Conservation (phyloP, 345 rosid genomes). For the Jatropha curcas region DNA sequence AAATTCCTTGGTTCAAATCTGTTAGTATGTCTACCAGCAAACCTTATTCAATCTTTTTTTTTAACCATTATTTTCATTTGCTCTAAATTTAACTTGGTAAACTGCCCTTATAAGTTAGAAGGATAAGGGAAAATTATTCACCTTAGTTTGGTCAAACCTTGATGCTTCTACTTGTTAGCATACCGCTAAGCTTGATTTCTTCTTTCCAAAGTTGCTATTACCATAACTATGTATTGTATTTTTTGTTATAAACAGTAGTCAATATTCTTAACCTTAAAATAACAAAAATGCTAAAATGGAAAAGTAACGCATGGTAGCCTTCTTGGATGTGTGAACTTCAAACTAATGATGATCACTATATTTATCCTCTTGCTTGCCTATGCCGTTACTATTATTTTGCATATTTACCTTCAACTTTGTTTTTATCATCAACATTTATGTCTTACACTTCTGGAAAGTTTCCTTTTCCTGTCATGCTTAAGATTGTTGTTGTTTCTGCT, state of each 20-base stretch:
- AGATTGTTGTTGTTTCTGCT: too few species aligned
- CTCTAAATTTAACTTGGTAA: neutral
- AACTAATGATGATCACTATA: neutral
- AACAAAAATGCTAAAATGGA: neutral
- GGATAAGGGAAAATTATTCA: neutral
- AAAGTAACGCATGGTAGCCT: neutral
- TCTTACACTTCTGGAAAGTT: neutral
- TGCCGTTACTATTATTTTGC: conserved; percentile 6
- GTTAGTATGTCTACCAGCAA: neutral
- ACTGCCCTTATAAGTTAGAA: neutral
- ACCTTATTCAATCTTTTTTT: neutral
- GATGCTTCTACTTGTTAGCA: neutral
- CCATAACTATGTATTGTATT: neutral
- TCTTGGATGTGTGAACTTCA: neutral
- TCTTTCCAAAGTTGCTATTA: neutral
- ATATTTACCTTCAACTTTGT: neutral
- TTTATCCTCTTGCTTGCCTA: neutral
- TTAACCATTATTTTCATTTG: neutral
- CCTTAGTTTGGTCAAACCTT: neutral
- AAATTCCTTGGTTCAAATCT: neutral
- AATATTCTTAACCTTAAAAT: neutral
- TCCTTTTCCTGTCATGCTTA: neutral
- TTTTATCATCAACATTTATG: neutral
- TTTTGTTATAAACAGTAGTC: neutral
- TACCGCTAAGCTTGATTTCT: neutral